phyloP scores from a whole-genome alignment of 2,329 filamentous ascomycete genomes.

The Penicillium sclerotiorum region DNA sequence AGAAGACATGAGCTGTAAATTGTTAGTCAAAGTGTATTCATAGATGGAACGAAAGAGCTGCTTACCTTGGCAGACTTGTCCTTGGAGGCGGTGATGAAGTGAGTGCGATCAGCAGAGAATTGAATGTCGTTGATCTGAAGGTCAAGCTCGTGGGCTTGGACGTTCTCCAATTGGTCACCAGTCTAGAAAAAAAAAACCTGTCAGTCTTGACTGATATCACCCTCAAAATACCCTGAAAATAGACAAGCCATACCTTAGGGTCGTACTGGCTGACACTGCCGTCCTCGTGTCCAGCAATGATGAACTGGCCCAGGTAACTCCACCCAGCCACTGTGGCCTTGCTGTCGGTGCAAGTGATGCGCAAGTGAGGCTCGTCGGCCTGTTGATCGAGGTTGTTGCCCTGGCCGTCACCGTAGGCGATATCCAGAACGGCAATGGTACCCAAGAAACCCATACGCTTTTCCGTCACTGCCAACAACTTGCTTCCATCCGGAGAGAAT shows the following conservation, averaged over 20 bases:
- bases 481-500: slow-evolving; percentile 90
- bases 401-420: slow-evolving; percentile 70
- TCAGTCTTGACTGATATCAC: slow-evolving; percentile 16
- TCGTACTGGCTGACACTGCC: slow-evolving; percentile 90
- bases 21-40: slow-evolving; percentile 20
- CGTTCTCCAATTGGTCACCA: slow-evolving; percentile 79
- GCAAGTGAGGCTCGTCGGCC: slow-evolving; percentile 76
- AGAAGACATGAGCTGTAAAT: slow-evolving; percentile 71
- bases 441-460: slow-evolving; percentile 97
- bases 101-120: slow-evolving; percentile 90
- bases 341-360: slow-evolving; percentile 91
- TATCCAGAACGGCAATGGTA: slow-evolving; percentile 90
- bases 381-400: slow-evolving; percentile 69
- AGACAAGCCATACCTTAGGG: slow-evolving; percentile 72
- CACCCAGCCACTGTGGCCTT: slow-evolving; percentile 97
- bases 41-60: background rate
- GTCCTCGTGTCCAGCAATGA: slow-evolving; percentile 97
- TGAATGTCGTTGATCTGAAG: slow-evolving; percentile 87
- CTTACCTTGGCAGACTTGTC: slow-evolving; percentile 92
- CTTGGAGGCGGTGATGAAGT: slow-evolving; percentile 97
- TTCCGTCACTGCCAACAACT: slow-evolving; percentile 92
- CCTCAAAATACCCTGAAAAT: background rate
- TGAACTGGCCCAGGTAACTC: slow-evolving; percentile 93
- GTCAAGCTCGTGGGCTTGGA: slow-evolving; percentile 83
- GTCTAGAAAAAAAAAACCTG: slow-evolving; percentile 55